Base-by-base conservation (phyloP, 1,284 basidiomycete species). In the Cutaneotrichosporon daszewskae region DNA sequence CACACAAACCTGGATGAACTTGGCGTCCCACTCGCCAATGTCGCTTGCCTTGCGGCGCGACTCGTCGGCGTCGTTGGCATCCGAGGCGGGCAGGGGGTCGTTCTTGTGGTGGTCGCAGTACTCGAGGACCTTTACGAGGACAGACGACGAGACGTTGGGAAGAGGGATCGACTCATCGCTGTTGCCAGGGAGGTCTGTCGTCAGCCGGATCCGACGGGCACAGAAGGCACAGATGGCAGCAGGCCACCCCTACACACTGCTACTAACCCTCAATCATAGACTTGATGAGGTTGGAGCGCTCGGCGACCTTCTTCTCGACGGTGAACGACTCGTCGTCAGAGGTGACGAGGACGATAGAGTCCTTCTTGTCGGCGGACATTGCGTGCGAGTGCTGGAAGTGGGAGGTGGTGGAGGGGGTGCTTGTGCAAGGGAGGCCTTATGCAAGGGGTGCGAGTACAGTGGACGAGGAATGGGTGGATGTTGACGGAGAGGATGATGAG, bases 61-160 rank as follows among this genome's bases (percentile, higher is more conserved):
- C 72, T 97, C 94, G 55, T 95, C 91, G 58, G 85, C 83, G 59
- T 90, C 86, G 47, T 84, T 78, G 34, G 76, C 74, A 43, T 76
- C 72, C 14, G 83, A 76, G 20, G 84, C 77, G n/a, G 94, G 92
- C 34, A 96, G 80, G 22, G 92, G 90, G 72, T 99, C 95, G 62
- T 85, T 84, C 57, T 89, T 85, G 75, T 99, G 95, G 74, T 98
- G 91, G 63, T 96, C 91, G 79, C 95, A 98, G 79, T 96, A 99
- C 69, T 99, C 95, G 36, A 99, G 79, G 45, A 98, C 91, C 84
- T 98, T 99, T 77, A 90, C 92, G 67, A 99, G 75, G 6, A 99
- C 95, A 55, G 84, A 87, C 7, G 92, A 88, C 9, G 91, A 90
- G 14, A 99, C 95, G 69, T 97, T 98, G 49, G 92, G 91, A 10